A percentile compares a stretch with the other conserved stretches of the same genome.
Conservation (phyloP, 2,329 filamentous ascomycete species). For the Penicillium sp. region DNA sequence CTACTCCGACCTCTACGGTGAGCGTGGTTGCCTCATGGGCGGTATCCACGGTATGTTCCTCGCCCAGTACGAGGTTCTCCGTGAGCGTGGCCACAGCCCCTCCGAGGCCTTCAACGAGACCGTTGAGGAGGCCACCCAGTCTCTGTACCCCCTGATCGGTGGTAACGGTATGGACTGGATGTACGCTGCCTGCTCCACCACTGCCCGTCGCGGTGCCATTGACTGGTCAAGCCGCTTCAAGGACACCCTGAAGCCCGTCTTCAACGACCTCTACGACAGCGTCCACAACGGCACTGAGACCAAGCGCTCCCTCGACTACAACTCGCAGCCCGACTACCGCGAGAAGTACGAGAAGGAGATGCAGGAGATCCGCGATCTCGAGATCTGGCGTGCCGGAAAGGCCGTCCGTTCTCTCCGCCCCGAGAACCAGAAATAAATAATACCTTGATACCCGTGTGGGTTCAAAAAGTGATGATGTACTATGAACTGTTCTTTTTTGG, state of each 20-base stretch:
- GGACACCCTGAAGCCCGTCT: conserved; percentile 96
- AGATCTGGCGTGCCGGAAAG: conserved; percentile 99
- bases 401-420: conserved; percentile 83
- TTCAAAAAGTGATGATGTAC: conserved; percentile 37
- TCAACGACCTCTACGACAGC: conserved; percentile 93
- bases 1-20: conserved; percentile 98
- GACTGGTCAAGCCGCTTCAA: conserved; percentile 99
- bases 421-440: conserved; percentile 74
- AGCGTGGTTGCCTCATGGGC: conserved; percentile 99
- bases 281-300: conserved; percentile 93
- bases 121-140: conserved; percentile 98
- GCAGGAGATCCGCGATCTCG: conserved; percentile 94
- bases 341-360: conserved; percentile 98
- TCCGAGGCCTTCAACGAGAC: conserved; percentile 99
- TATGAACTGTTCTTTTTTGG: conserved; percentile 29
- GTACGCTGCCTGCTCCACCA: conserved; percentile 99
- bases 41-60: conserved; percentile 99
- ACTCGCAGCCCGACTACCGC: conserved; percentile 92
- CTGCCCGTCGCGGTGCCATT: conserved; percentile 94
- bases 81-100: conserved; percentile 95
- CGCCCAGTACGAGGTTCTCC: conserved; percentile 99
- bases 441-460: conserved; percentile 26
- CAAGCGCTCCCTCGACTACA: conserved; percentile 94
- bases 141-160: conserved; percentile 94
- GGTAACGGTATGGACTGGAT: conserved; percentile 99